phyloP scores from a whole-genome alignment of 2,329 filamentous ascomycete species.

The Fusarium sp. region DNA sequence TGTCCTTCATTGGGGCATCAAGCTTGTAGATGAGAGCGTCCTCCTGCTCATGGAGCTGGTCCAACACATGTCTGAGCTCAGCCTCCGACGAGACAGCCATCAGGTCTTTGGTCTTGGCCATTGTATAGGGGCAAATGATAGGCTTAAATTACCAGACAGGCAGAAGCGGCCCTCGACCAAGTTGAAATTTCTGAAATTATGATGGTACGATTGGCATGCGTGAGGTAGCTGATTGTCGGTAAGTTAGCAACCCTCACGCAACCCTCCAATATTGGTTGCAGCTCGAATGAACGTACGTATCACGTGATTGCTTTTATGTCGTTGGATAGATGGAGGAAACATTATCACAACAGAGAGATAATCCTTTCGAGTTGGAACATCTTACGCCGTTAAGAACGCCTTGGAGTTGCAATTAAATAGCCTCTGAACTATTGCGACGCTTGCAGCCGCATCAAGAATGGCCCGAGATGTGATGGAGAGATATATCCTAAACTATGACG shows the following conservation, averaged over 20 bases:
- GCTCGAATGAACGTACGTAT: background rate
- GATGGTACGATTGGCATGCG: background rate
- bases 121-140: background rate
- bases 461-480: background rate
- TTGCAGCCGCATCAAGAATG: background rate
- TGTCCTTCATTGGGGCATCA: background rate
- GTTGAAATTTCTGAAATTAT: too few relatives aligned
- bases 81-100: background rate
- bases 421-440: background rate
- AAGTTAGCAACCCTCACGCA: background rate
- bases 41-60: background rate
- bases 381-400: accelerated
- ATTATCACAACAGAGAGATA: background rate
- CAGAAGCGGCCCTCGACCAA: background rate
- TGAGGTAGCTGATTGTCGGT: background rate
- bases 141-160: too few relatives aligned
- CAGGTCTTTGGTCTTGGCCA: background rate
- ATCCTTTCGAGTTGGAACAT: background rate
- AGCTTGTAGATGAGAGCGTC: background rate
- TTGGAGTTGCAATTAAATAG: background rate
- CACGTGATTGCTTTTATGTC: background rate
- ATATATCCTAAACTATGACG: background rate
- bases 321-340: background rate
- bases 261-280: background rate
- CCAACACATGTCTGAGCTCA: background rate